A percentile compares a stretch with the other conserved stretches of the same genome.
These are phyloP conservation scores for Podospora pseudocomata DNA, from an alignment of 495 filamentous ascomycete genomes.

Conservation along the genomic window DNA sequence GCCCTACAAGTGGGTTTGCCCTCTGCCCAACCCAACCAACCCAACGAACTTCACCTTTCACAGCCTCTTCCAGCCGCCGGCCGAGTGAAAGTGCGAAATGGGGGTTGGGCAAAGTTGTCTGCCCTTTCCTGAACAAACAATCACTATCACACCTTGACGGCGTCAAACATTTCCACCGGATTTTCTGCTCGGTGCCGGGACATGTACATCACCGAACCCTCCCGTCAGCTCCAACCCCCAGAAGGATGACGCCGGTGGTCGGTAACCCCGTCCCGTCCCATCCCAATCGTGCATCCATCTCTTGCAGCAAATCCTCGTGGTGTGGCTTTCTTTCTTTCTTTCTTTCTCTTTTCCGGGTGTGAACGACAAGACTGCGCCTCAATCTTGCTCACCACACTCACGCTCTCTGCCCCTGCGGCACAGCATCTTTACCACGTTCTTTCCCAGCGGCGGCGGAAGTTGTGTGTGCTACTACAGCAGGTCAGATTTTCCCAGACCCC, in stretches of 20 bases:
- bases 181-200: too few relatives aligned
- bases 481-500: neutral
- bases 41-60: neutral
- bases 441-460: too few relatives aligned
- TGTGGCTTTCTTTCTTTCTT: neutral
- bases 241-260: neutral
- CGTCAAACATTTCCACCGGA: too few relatives aligned
- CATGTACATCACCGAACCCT: too few relatives aligned
- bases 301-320: neutral
- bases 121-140: too few relatives aligned
- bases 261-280: neutral
- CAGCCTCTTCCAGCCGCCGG: neutral
- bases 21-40: neutral
- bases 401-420: neutral
- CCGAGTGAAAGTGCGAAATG: neutral
- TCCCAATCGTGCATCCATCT: neutral
- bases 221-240: neutral
- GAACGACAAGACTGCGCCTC: neutral
- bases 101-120: neutral
- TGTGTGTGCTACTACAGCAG: neutral
- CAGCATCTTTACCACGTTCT: neutral
- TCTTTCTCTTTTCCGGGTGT: neutral
- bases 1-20: neutral
- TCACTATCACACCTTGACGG: too few relatives aligned
- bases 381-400: neutral